Evolutionary conservation across 108 stramenopile genomes (phyloP), one percentile per base, ranked within the genome.

Genomic region (Cylindrotheca closterium): DNA sequence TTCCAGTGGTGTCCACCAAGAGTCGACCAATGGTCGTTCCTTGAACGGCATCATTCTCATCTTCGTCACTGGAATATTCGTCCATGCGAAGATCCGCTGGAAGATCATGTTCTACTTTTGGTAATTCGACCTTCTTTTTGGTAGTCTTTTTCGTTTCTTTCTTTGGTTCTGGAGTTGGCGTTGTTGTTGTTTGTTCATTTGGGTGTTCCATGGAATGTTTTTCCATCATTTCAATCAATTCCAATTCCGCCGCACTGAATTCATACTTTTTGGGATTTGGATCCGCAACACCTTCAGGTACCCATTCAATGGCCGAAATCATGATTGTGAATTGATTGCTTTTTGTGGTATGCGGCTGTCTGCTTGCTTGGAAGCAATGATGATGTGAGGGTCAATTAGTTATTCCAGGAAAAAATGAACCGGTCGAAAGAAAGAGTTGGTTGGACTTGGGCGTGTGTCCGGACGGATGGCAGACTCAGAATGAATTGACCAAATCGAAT

Each of bases 21-120:
- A 95, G 58, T 30, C 69, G 72, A n/a, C 93, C 93, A 60, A 92
- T 69, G 27, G 63, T 62, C 30, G 75, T 51, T 48, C 76, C 82
- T 24, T 60, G 34, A 15, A 42, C 46, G 8, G 71, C 83, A 30
- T 70, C 86, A 26, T 87, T 84, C 3, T 88, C 90, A 23, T 83
- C 89, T 30, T 96, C 94, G 60, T 92, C 92, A 65, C 88, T 88
- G 3, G 88, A 88, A 70, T 96, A 96, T 68, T 96, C 92, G 55
- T 96, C 92, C 95, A 96, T 96, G 25, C 95, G 68, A 19, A 96
- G 69, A 61, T 96, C 95, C 1, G 84, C 85, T 1, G 95, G 95
- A 5, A 93, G 63, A 21, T 59, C 62, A 49, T 67, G 58, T 34
- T 55, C 88, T n/a, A 83, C 74, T 34, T 67, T 63, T 4, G 81